Base-by-base conservation (phyloP, 495 filamentous ascomycete species). In the Geopyxis carbonaria region DNA sequence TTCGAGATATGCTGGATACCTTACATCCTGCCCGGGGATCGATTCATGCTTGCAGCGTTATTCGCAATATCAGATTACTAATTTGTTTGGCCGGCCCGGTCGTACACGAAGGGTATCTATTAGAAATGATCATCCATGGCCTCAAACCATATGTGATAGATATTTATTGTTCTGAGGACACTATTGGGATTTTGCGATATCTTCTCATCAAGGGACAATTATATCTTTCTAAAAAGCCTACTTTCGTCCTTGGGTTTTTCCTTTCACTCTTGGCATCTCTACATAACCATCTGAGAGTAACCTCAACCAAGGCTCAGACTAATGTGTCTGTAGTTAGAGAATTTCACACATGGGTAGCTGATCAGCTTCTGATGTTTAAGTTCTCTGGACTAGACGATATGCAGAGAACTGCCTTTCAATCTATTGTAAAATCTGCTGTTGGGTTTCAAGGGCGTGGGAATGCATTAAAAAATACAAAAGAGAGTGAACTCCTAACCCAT, bases 51-150 rank as follows among this genome's bases (percentile, higher is more conserved):
- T 92, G 81, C 52, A 74, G 81, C 6, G 73, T 92, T 2, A 69
- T 99, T 28, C 75, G 86, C 22, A 93, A 85, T 46, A 68, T 95
- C 23, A 67, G 84, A 35, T 71, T 93, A 18, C 57, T 95, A 10
- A 65, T 94, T 15, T 80, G 73, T 34, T 57, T 95, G 43, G 76
- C 83, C 30, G 84, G 82, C 5, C 51, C 65, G 13, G 64, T 72
- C 13, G 80, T 80, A 19, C 61, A 78, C 28, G 59, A 71, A 34
- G 77, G 76, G 1, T 95, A 94, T 58, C 79, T 82, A 4, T 59
- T 95, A n/a, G 82, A 95, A 52, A 91, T 93, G 84, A 62, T 86
- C 0, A 63, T 95, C 18, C 78, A 84, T 48, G 72, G 81, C 3
- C 65, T 95, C 28, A 66, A 76, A 13, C 75, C 77, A 1, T 93